phyloP scores from a whole-genome alignment of 2,329 filamentous ascomycete genomes.

The Colletotrichum higginsianum region DNA sequence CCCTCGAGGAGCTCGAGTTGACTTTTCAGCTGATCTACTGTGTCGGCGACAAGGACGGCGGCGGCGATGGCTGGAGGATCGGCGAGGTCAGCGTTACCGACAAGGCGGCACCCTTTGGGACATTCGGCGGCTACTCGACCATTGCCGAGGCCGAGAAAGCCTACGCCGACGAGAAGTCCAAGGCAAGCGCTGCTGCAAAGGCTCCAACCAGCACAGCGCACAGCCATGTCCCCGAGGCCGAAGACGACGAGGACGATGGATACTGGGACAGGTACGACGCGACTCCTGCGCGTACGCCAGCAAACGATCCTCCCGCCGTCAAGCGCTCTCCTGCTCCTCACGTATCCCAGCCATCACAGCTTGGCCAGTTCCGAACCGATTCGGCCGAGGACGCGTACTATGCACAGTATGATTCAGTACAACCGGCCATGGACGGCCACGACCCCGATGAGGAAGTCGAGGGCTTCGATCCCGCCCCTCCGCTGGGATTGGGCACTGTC shows the following conservation, averaged over 20 bases:
- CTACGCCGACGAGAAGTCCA: constrained; percentile 56
- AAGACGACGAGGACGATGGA: constrained; percentile 79
- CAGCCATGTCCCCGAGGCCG: constrained; percentile 46
- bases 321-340: constrained; percentile 75
- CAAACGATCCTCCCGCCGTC: constrained; percentile 60
- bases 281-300: constrained; percentile 72
- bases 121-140: constrained; percentile 65
- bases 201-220: constrained; percentile 39
- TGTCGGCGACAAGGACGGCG: constrained; percentile 73
- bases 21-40: constrained; percentile 80
- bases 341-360: constrained; percentile 45
- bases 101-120: constrained; percentile 68
- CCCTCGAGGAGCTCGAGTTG: constrained; percentile 73
- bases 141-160: constrained; percentile 74
- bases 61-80: constrained; percentile 78
- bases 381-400: constrained; percentile 80
- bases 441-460: constrained; percentile 80
- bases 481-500: constrained; percentile 48
- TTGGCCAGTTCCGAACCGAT: constrained; percentile 46
- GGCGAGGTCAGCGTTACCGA: constrained; percentile 77
- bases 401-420: constrained; percentile 82
- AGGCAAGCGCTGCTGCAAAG: constrained; percentile 28
- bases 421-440: constrained; percentile 85
- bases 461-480: constrained; percentile 52
- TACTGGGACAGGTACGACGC: constrained; percentile 87